Evolutionary conservation across 441 rosid species (phyloP).

Genomic region (Croton setiger): DNA sequence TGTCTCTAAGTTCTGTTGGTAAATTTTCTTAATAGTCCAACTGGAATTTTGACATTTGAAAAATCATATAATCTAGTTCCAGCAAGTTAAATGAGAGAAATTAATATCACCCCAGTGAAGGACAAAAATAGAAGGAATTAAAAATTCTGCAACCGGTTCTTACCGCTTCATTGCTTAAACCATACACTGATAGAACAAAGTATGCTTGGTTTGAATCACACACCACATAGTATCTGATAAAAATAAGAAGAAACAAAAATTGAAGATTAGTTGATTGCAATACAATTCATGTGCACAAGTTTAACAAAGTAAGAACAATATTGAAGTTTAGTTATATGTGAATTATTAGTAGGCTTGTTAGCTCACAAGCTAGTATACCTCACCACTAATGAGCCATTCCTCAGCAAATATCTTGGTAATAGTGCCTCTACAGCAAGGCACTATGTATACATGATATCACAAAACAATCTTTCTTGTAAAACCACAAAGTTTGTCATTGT

Average conservation of each 20-base stretch:
- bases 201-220: conserved; percentile 58
- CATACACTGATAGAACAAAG: conserved; percentile 60
- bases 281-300: not conserved
- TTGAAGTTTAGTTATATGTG: not conserved
- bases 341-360: not conserved
- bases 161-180: conserved; percentile 48
- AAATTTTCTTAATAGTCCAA: not conserved
- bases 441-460: not conserved
- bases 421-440: not conserved
- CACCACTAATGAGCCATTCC: not conserved
- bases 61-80: no score
- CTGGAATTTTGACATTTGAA: not conserved
- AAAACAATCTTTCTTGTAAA: not conserved
- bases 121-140: not conserved
- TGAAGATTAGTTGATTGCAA: not conserved
- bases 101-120: not conserved
- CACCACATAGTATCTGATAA: conserved; percentile 54
- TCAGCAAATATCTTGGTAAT: not conserved
- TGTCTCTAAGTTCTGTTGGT: not conserved
- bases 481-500: not conserved
- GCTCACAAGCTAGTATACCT: not conserved
- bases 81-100: not conserved
- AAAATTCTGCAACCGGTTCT: conserved; percentile 23
- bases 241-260: conserved; percentile 1
- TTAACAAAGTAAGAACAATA: not conserved